phyloP scores from a whole-genome alignment of 768 basidiomycete species.

The Leccinum rimulosum region DNA sequence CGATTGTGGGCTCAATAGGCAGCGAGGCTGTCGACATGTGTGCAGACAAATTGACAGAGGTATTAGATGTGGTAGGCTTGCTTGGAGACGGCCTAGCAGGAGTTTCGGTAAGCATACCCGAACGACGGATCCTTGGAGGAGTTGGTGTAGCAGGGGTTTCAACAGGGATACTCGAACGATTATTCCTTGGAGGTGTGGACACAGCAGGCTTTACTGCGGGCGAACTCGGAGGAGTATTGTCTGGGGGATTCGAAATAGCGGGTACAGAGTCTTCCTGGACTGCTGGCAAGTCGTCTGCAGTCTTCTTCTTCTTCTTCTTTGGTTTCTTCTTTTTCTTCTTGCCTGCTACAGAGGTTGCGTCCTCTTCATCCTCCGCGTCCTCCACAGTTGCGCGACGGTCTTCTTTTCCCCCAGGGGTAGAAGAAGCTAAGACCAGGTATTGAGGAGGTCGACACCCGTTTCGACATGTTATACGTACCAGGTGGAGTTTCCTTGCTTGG shows the following conservation, averaged over 20 bases:
- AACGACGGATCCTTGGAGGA: slow-evolving; percentile 16
- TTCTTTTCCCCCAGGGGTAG: slow-evolving; percentile 33
- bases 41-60: slow-evolving; percentile 21
- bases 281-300: slow-evolving; percentile 13
- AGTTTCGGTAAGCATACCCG: slow-evolving; percentile 23
- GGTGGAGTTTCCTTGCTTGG: slow-evolving; percentile 11
- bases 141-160: slow-evolving; percentile 20
- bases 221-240: slow-evolving; percentile 16
- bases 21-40: slow-evolving; percentile 40
- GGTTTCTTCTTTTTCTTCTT: slow-evolving; percentile 64
- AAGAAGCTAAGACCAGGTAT: slow-evolving; percentile 9
- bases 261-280: slow-evolving; percentile 22
- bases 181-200: slow-evolving; percentile 19
- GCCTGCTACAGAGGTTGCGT: slow-evolving; percentile 28
- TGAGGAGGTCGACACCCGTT: neutral
- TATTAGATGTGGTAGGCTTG: slow-evolving; percentile 12
- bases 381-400: slow-evolving; percentile 51
- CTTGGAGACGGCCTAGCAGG: slow-evolving; percentile 18
- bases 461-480: slow-evolving; percentile 8
- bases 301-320: slow-evolving; percentile 76
- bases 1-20: slow-evolving; percentile 46
- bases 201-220: slow-evolving; percentile 19
- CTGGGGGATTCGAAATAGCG: slow-evolving; percentile 15
- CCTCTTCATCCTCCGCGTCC: slow-evolving; percentile 71
- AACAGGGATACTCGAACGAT: slow-evolving; percentile 14